phyloP scores from a whole-genome alignment of 345 rosid genomes.

The Theobroma cacao region DNA sequence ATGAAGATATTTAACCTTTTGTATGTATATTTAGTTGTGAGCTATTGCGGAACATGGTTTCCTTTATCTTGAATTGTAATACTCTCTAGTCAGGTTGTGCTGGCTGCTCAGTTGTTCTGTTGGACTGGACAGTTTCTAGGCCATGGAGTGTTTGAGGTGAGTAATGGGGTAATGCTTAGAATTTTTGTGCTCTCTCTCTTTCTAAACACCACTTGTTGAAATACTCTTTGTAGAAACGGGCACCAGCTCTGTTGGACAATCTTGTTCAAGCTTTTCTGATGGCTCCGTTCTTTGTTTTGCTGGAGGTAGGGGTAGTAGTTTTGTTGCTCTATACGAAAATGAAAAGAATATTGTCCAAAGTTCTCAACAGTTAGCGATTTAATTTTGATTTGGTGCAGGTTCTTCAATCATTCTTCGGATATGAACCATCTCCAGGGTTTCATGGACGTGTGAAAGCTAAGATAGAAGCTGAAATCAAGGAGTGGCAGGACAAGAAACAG shows the following conservation, averaged over 20 bases:
- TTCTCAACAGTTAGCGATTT: background rate
- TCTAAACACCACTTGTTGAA: background rate
- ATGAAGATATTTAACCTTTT: background rate
- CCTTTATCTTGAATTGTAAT: background rate
- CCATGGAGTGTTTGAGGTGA: constrained; percentile 88
- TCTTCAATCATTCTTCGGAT: constrained; percentile 54
- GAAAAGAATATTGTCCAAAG: background rate
- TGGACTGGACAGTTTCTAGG: constrained; percentile 85
- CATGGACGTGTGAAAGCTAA: constrained; percentile 56
- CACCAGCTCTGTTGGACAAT: constrained; percentile 84
- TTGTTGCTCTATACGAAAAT: background rate
- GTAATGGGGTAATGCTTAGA: background rate
- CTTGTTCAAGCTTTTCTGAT: constrained; percentile 71
- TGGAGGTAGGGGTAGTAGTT: constrained; percentile 49
- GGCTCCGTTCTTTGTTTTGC: constrained; percentile 94
- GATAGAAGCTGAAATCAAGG: constrained; percentile 54
- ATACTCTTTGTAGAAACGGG: constrained; percentile 54
- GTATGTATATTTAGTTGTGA: background rate
- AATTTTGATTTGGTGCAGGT: constrained; percentile 34
- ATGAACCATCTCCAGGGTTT: constrained; percentile 88
- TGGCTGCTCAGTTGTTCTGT: constrained; percentile 66
- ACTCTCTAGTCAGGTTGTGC: constrained; percentile 49
- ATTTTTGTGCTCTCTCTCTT: background rate
- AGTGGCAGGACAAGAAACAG: constrained; percentile 47
- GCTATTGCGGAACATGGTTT: background rate